phyloP scores from a whole-genome alignment of 1,284 basidiomycete species.

The Ceratobasidium sp. region DNA sequence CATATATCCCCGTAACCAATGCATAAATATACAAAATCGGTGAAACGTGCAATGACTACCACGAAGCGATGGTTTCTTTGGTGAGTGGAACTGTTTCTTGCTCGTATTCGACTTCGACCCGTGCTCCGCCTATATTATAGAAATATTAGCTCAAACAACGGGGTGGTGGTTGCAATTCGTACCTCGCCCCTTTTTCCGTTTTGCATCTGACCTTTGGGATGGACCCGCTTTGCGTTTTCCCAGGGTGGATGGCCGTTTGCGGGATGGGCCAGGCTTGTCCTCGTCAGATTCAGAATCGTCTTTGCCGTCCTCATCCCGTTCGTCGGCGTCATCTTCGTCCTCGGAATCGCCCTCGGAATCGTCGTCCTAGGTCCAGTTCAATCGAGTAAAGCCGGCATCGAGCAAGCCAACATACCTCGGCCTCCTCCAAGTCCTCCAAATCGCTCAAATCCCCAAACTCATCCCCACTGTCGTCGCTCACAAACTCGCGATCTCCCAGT shows the following conservation, averaged over 20 bases:
- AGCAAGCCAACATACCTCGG: slow-evolving; percentile 49
- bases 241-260: slow-evolving; percentile 58
- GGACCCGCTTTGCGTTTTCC: slow-evolving; percentile 75
- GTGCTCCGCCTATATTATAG: slow-evolving; percentile 68
- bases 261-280: slow-evolving; percentile 50
- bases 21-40: slow-evolving; percentile 15
- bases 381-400: not conserved
- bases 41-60: slow-evolving; percentile 51
- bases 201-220: slow-evolving; percentile 58
- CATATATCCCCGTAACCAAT: slow-evolving; percentile 32
- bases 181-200: slow-evolving; percentile 71
- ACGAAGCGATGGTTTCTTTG: slow-evolving; percentile 59
- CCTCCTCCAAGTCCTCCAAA: slow-evolving; percentile 68
- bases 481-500: slow-evolving; percentile 56
- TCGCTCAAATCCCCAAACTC: slow-evolving; percentile 57
- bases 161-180: slow-evolving; percentile 44
- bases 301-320: slow-evolving; percentile 58
- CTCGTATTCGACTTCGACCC: slow-evolving; percentile 96
- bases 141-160: slow-evolving; percentile 21
- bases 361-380: slow-evolving; percentile 44
- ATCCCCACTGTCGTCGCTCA: slow-evolving; percentile 65
- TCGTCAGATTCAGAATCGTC: slow-evolving; percentile 54
- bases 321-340: slow-evolving; percentile 51
- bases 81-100: slow-evolving; percentile 80
- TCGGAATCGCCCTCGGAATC: slow-evolving; percentile 48